Base-by-base conservation (phyloP, 2,329 filamentous ascomycete species). In the Fusarium bactridioides region DNA sequence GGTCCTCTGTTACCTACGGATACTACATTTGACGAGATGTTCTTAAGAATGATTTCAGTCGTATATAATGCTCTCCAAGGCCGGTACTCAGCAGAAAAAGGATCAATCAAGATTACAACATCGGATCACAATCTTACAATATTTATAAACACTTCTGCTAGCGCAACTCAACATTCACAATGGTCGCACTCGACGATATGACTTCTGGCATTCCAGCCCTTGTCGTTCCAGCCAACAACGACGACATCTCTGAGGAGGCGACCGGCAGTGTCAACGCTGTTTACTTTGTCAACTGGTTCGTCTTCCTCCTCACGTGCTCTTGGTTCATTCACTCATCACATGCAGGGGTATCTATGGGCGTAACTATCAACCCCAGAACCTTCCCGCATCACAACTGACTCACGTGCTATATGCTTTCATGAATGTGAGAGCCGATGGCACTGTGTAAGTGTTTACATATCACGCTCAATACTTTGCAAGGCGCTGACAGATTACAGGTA, bases 351-450 rank as follows among this genome's bases (percentile, higher is more conserved):
- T 94, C 63, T 95, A 96, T 78, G 92, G 83, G 25, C 88, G 93
- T 55, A 89, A 93, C 74, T 94, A 92, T 78, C 87, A 92, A 55
- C 91, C 93, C 0, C 86, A 91, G 56, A 86, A 93, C 73, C 86
- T 97, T 19, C 91, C 92, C 0, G 89, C 86, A 4, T 85, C 89
- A 3, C 85, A 93, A 69, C 82, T 97, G 44, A 94, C 91, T 0
- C 93, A 95, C 74, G 84, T 97, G 2, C 85, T 97, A 4, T 97
- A 89, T 77, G 87, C 94, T 7, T 97, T 97, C 79, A 91, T 93
- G 74, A 94, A 96, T 76, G 81, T 96, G n/a, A 84, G 85, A 9
- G 80, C 87, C 0, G 88, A 91, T 54, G 94, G 94, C 21, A 91
- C 93, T 72, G 92, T 95, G 81, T 91, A 86, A 76, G 85, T 80